phyloP scores from a whole-genome alignment of 192 early-diverging fungal genomes.

The Podila clonocystis region DNA sequence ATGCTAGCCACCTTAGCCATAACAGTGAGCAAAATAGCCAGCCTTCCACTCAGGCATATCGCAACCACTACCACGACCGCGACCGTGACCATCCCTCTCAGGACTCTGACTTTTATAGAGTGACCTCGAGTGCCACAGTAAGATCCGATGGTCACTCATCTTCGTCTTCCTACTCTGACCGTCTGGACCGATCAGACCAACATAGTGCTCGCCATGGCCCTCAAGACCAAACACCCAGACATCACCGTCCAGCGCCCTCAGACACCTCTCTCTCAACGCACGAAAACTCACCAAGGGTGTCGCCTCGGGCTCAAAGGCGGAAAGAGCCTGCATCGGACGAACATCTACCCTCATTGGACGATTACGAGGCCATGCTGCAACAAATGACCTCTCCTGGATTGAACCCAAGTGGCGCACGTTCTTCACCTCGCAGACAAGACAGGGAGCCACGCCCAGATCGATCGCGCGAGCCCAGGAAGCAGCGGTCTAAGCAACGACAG shows the following conservation, averaged over 20 bases:
- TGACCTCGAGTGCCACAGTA: constrained; percentile 4
- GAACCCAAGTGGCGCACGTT: constrained; percentile 5
- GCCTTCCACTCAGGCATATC: background rate
- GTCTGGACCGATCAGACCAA: background rate
- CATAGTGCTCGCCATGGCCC: background rate
- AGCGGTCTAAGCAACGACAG: background rate
- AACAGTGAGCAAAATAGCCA: constrained; percentile 2
- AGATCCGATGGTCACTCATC: background rate
- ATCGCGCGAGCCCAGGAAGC: background rate
- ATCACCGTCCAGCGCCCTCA: constrained; percentile 1
- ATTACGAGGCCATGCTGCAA: constrained; percentile 44
- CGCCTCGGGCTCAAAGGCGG: constrained; percentile 11
- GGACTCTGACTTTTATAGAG: background rate
- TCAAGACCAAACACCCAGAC: background rate
- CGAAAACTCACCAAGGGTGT: background rate
- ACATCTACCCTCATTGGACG: constrained; percentile 20
- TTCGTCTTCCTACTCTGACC: constrained; percentile 1
- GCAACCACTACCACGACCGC: background rate
- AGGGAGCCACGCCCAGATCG: background rate
- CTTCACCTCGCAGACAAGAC: background rate
- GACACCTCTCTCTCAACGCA: background rate
- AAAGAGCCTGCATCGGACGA: constrained; percentile 5
- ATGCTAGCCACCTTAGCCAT: constrained; percentile 11
- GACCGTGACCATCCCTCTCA: background rate
- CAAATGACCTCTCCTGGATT: constrained; percentile 39